These are phyloP conservation scores for Amauroascus verrucosus DNA, from an alignment of 2,329 filamentous ascomycete genomes.

Conservation along the genomic window DNA sequence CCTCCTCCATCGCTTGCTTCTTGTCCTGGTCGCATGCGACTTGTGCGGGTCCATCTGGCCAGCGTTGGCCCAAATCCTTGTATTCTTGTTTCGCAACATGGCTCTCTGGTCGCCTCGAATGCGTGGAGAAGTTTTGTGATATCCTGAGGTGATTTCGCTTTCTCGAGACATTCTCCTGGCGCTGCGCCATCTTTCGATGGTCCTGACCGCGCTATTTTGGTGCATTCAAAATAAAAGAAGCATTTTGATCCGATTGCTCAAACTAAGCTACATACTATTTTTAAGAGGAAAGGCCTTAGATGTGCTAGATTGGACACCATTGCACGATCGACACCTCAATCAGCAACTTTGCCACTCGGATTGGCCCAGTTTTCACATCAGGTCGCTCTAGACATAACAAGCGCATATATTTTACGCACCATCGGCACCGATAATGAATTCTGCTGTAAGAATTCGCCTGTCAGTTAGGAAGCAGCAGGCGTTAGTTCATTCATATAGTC, in stretches of 20 bases:
- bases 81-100: slow-evolving; percentile 7
- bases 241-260: no score
- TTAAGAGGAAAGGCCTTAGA: slow-evolving; percentile 8
- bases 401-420: slow-evolving; percentile 31
- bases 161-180: slow-evolving; percentile 19
- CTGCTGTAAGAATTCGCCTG: slow-evolving; percentile 23
- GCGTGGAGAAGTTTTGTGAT: slow-evolving; percentile 3
- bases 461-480: slow-evolving; percentile 25
- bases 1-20: background rate
- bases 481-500: slow-evolving; percentile 15
- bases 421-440: slow-evolving; percentile 41
- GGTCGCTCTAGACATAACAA: background rate
- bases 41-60: slow-evolving; percentile 3
- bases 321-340: slow-evolving; percentile 37
- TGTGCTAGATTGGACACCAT: slow-evolving; percentile 38
- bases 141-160: background rate
- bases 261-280: no score
- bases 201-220: slow-evolving; percentile 33
- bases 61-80: slow-evolving; percentile 3
- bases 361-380: slow-evolving; percentile 21
- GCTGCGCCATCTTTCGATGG: slow-evolving; percentile 35
- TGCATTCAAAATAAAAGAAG: no score
- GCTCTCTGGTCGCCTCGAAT: slow-evolving; percentile 7
- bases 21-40: background rate
- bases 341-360: slow-evolving; percentile 26